Evolutionary conservation across 257 asterid genomes (phyloP).

Genomic region (Haberlea rhodopensis): DNA sequence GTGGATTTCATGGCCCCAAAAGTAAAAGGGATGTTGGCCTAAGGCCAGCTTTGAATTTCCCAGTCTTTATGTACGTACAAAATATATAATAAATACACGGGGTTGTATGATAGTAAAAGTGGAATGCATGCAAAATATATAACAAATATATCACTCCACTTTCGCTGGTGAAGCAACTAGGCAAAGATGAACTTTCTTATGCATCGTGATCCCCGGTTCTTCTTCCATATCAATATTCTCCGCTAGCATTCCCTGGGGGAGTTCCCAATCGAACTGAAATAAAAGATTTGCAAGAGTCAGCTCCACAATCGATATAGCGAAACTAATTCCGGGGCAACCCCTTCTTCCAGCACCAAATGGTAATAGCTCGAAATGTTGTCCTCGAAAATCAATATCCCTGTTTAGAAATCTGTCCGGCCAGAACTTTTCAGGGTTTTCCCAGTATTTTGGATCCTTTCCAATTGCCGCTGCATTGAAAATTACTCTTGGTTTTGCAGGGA

Average conservation of each 20-base stretch:
- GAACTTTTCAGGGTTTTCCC: slow-evolving; percentile 36
- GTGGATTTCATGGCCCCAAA: no score
- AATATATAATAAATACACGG: no score
- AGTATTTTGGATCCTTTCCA: slow-evolving; percentile 29
- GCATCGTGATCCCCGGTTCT: slow-evolving; percentile 38
- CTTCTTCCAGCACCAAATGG: slow-evolving; percentile 58
- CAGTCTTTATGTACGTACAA: no score
- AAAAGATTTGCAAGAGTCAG: slow-evolving; percentile 46
- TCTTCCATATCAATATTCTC: slow-evolving; percentile 51
- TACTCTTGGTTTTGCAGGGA: slow-evolving; percentile 38
- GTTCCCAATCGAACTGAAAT: slow-evolving; percentile 38
- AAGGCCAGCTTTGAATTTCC: no score
- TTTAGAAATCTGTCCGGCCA: slow-evolving; percentile 42
- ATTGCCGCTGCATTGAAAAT: slow-evolving; percentile 36
- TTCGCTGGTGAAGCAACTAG: slow-evolving; percentile 24
- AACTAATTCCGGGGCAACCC: slow-evolving; percentile 52
- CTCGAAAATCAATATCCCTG: slow-evolving; percentile 34
- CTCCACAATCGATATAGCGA: slow-evolving; percentile 39
- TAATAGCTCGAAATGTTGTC: slow-evolving; percentile 39
- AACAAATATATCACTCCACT: no score
- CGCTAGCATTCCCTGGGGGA: slow-evolving; percentile 31
- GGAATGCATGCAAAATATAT: no score
- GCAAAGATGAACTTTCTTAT: slow-evolving; percentile 46
- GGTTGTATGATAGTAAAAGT: no score
- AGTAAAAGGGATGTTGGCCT: no score